Percentiles rank a stretch among this genome's conserved stretches.
phyloP scores from a whole-genome alignment of 116 monocot species.

The Dioscorea cayenensis region DNA sequence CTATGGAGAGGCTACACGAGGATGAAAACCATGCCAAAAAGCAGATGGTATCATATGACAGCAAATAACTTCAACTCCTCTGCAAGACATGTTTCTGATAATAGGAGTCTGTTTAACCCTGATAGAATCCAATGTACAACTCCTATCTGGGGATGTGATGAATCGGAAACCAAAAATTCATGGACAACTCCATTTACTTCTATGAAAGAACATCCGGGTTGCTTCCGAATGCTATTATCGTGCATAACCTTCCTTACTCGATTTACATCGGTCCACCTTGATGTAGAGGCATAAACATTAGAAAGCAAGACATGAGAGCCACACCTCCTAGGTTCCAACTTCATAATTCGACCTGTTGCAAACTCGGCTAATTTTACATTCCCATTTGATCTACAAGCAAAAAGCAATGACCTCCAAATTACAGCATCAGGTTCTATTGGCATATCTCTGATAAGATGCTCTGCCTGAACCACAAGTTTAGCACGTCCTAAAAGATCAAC shows the following conservation, averaged over 20 bases:
- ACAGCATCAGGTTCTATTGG: constrained; percentile 63
- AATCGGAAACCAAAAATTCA: constrained; percentile 54
- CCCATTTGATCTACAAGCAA: constrained; percentile 37
- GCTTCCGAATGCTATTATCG: constrained; percentile 32
- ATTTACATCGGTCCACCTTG: constrained; percentile 56
- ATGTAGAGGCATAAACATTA: constrained; percentile 60
- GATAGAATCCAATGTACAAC: constrained; percentile 30
- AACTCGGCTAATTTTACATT: constrained; percentile 49
- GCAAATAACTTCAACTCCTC: neutral
- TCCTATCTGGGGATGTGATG: constrained; percentile 22
- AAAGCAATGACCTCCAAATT: constrained; percentile 65
- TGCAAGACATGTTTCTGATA: constrained; percentile 14
- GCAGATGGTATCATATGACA: neutral
- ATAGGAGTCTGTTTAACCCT: constrained; percentile 22
- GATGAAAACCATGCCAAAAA: too few relatives aligned
- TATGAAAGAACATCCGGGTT: constrained; percentile 69
- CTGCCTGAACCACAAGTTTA: constrained; percentile 42
- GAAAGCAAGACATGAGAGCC: constrained; percentile 60
- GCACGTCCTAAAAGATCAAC: constrained; percentile 81
- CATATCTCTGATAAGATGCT: constrained; percentile 50
- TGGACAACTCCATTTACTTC: constrained; percentile 61
- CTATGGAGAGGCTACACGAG: too few relatives aligned
- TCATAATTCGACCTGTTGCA: constrained; percentile 29
- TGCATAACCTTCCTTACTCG: constrained; percentile 42
- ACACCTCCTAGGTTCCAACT: constrained; percentile 41